Percentiles rank a stretch among this genome's conserved stretches.
phyloP scores from a whole-genome alignment of 768 basidiomycete species.

The Mycena sanguinolenta region DNA sequence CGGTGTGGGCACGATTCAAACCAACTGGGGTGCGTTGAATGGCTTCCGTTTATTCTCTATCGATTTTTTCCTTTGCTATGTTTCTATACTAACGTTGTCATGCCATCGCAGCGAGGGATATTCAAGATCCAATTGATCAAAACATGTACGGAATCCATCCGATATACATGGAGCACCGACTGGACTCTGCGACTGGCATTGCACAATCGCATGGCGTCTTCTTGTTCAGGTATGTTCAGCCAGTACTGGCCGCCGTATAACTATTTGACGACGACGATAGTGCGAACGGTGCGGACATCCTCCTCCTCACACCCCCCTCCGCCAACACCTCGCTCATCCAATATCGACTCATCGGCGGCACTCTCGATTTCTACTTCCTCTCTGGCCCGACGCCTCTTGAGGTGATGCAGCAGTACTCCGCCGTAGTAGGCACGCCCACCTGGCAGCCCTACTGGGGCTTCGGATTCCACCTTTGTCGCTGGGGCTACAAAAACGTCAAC shows the following conservation, averaged over 20 bases:
- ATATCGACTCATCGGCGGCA: constrained; percentile 82
- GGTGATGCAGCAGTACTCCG: constrained; percentile 82
- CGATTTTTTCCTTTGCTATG: not conserved
- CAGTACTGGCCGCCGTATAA: too few species aligned
- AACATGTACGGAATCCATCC: constrained; percentile 82
- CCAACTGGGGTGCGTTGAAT: constrained; percentile 60
- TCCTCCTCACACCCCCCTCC: constrained; percentile 70
- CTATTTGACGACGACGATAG: too few species aligned
- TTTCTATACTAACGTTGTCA: too few species aligned
- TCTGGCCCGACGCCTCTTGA: constrained; percentile 66
- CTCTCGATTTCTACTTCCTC: constrained; percentile 84
- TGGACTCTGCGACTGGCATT: constrained; percentile 59
- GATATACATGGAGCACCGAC: constrained; percentile 82
- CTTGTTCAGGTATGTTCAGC: constrained; percentile 71
- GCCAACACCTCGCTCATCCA: constrained; percentile 72
- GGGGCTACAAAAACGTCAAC: constrained; percentile 41
- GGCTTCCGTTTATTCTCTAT: too few species aligned
- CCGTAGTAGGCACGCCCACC: constrained; percentile 72
- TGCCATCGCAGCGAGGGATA: constrained; percentile 67
- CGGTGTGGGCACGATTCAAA: constrained; percentile 73
- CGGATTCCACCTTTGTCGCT: constrained; percentile 85
- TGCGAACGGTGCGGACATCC: constrained; percentile 77
- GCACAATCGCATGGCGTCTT: constrained; percentile 84
- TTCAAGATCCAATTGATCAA: constrained; percentile 72
- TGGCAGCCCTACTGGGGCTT: constrained; percentile 85